Conservation (phyloP, 2,329 filamentous ascomycete genomes). For the Akanthomyces lecanii region DNA sequence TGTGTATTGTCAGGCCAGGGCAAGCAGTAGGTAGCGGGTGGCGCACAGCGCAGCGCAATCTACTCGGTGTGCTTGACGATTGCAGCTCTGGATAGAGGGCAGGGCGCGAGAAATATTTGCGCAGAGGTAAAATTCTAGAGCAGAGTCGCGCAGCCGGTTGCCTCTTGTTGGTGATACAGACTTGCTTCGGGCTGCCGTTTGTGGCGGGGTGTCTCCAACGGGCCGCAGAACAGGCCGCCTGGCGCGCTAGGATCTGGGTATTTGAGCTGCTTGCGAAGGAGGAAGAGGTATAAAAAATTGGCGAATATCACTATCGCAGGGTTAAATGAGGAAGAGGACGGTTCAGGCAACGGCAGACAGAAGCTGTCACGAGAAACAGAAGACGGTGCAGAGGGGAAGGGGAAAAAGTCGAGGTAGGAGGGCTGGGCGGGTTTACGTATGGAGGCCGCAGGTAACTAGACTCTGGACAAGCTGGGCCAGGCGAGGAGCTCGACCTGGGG, state of each 20-base stretch:
- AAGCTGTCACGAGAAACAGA: background rate
- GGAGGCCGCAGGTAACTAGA: constrained; percentile 3
- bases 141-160: background rate
- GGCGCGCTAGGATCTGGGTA: constrained; percentile 12
- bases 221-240: constrained; percentile 17
- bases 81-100: background rate
- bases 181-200: constrained; percentile 6
- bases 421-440: constrained; percentile 14
- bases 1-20: background rate
- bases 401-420: background rate
- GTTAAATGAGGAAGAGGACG: background rate
- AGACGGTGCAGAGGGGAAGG: constrained; percentile 7
- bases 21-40: background rate
- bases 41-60: constrained; percentile 7
- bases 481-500: background rate
- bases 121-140: background rate
- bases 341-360: background rate
- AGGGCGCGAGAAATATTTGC: background rate
- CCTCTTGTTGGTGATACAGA: background rate
- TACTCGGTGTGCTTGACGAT: background rate
- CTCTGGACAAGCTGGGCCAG: background rate
- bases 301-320: background rate
- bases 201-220: constrained; percentile 13
- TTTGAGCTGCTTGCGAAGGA: background rate
- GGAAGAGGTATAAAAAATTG: background rate